Evolutionary conservation across 1,284 basidiomycete genomes (phyloP).

Genomic region (Xerocomus nothofagi): DNA sequence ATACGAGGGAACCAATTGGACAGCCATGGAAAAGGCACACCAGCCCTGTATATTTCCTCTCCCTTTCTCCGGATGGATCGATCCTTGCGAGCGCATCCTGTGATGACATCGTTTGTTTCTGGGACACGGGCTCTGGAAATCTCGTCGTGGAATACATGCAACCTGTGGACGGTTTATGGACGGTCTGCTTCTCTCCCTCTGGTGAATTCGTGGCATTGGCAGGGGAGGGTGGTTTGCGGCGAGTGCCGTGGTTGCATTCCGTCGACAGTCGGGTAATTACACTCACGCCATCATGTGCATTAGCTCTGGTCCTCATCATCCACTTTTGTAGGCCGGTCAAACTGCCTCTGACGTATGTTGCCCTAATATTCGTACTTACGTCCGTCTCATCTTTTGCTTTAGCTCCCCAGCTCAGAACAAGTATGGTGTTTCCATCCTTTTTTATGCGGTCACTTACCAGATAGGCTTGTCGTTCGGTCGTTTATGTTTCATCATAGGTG

Average conservation of each 20-base stretch:
- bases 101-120: slow-evolving; percentile 14
- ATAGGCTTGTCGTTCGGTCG: no score
- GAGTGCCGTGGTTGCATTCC: not conserved
- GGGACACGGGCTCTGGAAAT: slow-evolving; percentile 6
- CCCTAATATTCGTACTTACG: no score
- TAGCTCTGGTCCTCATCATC: not conserved
- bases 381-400: no score
- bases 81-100: slow-evolving; percentile 9
- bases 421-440: no score
- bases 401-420: no score
- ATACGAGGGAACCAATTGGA: slow-evolving; percentile 4
- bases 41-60: not conserved
- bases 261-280: not conserved
- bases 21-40: slow-evolving; percentile 9
- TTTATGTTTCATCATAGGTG: no score
- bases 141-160: not conserved
- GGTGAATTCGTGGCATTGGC: slow-evolving; percentile 3
- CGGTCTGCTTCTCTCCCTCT: slow-evolving; percentile 5
- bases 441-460: no score
- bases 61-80: slow-evolving; percentile 13
- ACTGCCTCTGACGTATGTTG: no score
- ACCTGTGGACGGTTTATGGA: fast-evolving
- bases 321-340: no score
- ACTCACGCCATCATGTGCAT: not conserved
- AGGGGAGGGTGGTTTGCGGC: not conserved